These are phyloP conservation scores for Triglochin maritima DNA, from an alignment of 106 monocot species.

Conservation along the genomic window DNA sequence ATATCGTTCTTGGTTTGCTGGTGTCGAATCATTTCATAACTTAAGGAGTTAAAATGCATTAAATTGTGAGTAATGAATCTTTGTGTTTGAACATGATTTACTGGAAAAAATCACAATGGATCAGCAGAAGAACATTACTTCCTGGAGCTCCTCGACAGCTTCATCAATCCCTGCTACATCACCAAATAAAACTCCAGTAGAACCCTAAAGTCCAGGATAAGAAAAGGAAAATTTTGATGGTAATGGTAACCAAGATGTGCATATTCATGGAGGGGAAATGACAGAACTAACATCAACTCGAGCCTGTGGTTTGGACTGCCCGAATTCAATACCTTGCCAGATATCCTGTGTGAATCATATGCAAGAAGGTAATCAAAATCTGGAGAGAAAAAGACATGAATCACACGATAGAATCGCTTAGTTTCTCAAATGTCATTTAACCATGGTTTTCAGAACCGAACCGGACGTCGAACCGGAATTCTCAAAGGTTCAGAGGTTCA, in stretches of 20 bases:
- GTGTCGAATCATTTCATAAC: too few relatives aligned
- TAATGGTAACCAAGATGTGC: not conserved
- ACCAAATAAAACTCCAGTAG: conserved; percentile 69
- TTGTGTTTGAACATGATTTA: too few relatives aligned
- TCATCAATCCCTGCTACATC: conserved; percentile 92
- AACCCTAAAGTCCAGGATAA: conserved; percentile 32
- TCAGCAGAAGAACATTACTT: conserved; percentile 26
- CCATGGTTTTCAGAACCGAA: too few relatives aligned
- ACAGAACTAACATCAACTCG: conserved; percentile 65
- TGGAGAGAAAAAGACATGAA: not conserved
- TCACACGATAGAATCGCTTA: not conserved
- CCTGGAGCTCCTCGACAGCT: conserved; percentile 82
- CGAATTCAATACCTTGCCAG: conserved; percentile 95
- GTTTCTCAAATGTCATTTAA: too few relatives aligned
- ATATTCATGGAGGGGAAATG: not conserved
- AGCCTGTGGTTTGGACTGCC: conserved; percentile 82
- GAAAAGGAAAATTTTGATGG: not conserved
- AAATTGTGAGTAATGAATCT: too few relatives aligned
- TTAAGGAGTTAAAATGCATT: too few relatives aligned
- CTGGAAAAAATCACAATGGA: too few relatives aligned
- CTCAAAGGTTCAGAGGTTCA: too few relatives aligned
- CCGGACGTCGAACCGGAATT: too few relatives aligned
- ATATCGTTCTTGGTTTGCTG: too few relatives aligned
- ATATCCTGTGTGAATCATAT: conserved; percentile 46
- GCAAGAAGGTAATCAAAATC: not conserved